Evolutionary conservation across 257 asterid genomes (phyloP).

Genomic region (Capsicum rhomboideum): DNA sequence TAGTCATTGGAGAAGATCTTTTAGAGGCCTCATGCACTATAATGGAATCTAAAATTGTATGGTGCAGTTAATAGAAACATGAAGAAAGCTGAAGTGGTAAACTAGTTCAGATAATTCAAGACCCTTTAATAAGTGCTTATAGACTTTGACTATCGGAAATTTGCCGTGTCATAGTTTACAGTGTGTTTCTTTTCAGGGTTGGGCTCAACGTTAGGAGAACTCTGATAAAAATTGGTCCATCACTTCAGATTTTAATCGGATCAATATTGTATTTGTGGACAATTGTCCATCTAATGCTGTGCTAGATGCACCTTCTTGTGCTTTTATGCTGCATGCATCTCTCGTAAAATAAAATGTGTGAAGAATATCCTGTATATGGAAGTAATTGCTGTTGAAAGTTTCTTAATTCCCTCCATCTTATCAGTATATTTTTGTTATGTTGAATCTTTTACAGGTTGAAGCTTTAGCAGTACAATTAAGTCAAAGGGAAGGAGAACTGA

Average conservation of each 20-base stretch:
- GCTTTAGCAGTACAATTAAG: constrained; percentile 84
- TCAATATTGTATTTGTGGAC: background rate
- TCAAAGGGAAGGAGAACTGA: constrained; percentile 86
- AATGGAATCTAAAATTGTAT: background rate
- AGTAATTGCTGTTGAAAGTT: background rate
- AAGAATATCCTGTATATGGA: background rate
- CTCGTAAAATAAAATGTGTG: background rate
- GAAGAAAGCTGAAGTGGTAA: background rate
- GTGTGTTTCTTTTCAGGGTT: background rate
- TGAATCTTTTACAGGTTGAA: constrained; percentile 49
- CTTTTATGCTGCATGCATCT: background rate
- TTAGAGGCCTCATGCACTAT: background rate
- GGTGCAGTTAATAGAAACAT: background rate
- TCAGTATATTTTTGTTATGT: background rate
- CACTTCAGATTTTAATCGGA: background rate
- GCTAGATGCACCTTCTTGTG: background rate
- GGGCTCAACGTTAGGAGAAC: background rate
- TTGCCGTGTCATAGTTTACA: background rate
- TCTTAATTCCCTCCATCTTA: background rate
- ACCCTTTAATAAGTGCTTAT: background rate
- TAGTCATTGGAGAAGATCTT: background rate
- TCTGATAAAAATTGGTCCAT: background rate
- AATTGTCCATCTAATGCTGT: background rate
- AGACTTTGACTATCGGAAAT: background rate
- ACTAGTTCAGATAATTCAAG: background rate